Percentiles rank a stretch among this genome's conserved stretches.
phyloP scores from a whole-genome alignment of 805 yeast genomes.

The Saccharomyces kudriavzevii region DNA sequence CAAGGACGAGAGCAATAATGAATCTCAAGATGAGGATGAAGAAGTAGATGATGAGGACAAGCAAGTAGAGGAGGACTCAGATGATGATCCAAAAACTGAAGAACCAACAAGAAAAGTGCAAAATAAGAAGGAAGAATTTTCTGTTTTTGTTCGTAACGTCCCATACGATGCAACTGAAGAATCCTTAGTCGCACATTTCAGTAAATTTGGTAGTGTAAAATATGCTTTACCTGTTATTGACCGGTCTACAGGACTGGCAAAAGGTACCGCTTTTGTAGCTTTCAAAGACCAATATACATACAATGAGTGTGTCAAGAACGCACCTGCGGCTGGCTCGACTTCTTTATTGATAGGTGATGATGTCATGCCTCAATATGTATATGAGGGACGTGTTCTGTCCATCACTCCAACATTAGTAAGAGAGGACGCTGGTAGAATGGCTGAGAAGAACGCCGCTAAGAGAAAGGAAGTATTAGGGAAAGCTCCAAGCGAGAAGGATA shows the following conservation, averaged over 20 bases:
- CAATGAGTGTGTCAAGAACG: constrained; percentile 60
- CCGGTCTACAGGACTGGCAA: constrained; percentile 74
- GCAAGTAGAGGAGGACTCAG: constrained; percentile 25
- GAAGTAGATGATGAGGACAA: constrained; percentile 27
- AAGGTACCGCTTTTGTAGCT: constrained; percentile 93
- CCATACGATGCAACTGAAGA: constrained; percentile 92
- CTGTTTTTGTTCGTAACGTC: constrained; percentile 82
- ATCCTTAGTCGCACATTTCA: constrained; percentile 65
- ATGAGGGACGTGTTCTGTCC: constrained; percentile 84
- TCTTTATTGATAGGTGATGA: constrained; percentile 85
- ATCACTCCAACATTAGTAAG: constrained; percentile 81
- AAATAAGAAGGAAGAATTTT: constrained; percentile 60
- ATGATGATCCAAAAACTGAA: constrained; percentile 27
- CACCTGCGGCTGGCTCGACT: constrained; percentile 61
- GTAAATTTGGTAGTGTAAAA: constrained; percentile 74
- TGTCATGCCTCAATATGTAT: constrained; percentile 80
- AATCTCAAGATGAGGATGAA: constrained; percentile 27
- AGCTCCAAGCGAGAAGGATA: constrained; percentile 71
- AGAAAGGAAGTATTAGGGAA: constrained; percentile 75
- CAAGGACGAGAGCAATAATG: constrained; percentile 29
- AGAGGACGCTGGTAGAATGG: constrained; percentile 65
- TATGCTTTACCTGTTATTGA: constrained; percentile 93
- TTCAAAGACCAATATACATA: constrained; percentile 57
- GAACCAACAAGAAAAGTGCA: constrained; percentile 28
- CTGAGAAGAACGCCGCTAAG: constrained; percentile 63